Conservation (phyloP, 352 stramenopile species). For the Blastocystis sp. region DNA sequence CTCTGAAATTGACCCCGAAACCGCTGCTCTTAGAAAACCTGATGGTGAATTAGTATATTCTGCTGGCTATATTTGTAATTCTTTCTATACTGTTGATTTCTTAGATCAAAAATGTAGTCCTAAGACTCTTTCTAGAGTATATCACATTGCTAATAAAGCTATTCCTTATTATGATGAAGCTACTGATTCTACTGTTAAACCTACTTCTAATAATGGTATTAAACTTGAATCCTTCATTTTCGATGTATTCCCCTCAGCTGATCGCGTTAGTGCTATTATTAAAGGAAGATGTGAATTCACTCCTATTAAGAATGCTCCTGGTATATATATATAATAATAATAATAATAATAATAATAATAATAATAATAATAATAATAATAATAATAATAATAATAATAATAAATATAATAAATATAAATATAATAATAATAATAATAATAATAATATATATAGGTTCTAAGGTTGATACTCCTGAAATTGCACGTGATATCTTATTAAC, state of each 20-base stretch:
- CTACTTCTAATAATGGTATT: conserved; percentile 52
- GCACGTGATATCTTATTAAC: conserved; percentile 51
- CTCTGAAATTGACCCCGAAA: conserved; percentile 54
- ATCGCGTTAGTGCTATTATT: conserved; percentile 55
- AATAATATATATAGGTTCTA: conserved; percentile 32
- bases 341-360: conserved; percentile 25
- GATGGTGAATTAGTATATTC: conserved; percentile 54
- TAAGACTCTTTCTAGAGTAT: conserved; percentile 38
- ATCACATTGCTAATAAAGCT: conserved; percentile 58
- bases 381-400: too few relatives aligned
- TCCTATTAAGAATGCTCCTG: conserved; percentile 57
- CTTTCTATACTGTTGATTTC: conserved; percentile 54
- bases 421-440: not conserved
- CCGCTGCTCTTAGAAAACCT: conserved; percentile 47
- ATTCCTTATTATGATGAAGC: conserved; percentile 53
- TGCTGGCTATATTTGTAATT: conserved; percentile 64
- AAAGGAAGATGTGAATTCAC: conserved; percentile 56
- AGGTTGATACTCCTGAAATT: conserved; percentile 52
- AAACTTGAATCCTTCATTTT: conserved; percentile 67
- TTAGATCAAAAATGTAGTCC: not conserved
- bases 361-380: not conserved
- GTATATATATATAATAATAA: not conserved
- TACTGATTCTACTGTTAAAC: conserved; percentile 49
- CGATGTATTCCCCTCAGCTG: conserved; percentile 58
- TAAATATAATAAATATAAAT: too few relatives aligned